These are phyloP conservation scores for Leucosporidium creatinivorum DNA, from an alignment of 768 basidiomycete species.

Conservation along the genomic window DNA sequence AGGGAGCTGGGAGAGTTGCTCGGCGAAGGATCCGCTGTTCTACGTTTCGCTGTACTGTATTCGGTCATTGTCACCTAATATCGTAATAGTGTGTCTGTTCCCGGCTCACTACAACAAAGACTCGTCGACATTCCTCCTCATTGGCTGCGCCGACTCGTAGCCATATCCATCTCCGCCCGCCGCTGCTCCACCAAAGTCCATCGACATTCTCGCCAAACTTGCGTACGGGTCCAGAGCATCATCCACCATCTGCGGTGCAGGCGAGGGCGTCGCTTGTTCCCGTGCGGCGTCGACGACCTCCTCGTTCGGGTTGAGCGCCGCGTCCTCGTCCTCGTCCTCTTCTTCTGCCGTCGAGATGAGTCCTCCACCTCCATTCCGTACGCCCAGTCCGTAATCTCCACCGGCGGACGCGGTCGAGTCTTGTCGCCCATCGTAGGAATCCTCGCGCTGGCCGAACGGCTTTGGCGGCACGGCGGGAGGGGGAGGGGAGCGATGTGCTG, in stretches of 20 bases:
- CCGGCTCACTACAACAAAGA: slow-evolving; percentile 8
- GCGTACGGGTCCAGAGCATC: slow-evolving; percentile 31
- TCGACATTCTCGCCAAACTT: slow-evolving; percentile 22
- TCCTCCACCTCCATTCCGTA: neutral
- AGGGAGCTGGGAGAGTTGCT: too few relatives aligned
- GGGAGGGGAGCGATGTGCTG: neutral
- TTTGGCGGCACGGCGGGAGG: slow-evolving; percentile 4
- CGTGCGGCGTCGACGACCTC: neutral
- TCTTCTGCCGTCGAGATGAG: slow-evolving; percentile 18
- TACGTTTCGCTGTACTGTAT: too few relatives aligned
- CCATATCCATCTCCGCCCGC: slow-evolving; percentile 8
- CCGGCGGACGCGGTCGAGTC: slow-evolving; percentile 5
- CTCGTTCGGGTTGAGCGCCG: slow-evolving; percentile 23
- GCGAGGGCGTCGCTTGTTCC: too few relatives aligned
- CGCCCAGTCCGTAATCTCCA: slow-evolving; percentile 5
- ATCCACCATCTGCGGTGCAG: neutral
- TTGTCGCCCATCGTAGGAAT: neutral
- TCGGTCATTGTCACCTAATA: too few relatives aligned
- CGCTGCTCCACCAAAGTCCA: neutral
- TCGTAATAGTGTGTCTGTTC: neutral
- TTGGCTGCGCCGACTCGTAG: slow-evolving; percentile 1
- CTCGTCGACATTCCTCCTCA: slow-evolving; percentile 9
- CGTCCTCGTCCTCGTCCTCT: slow-evolving; percentile 30
- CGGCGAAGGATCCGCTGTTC: too few relatives aligned
- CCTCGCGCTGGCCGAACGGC: neutral